Evolutionary conservation across 2,329 filamentous ascomycete genomes (phyloP), one percentile per base, ranked within the genome.

Genomic region (Hymenoscyphus infarciens): DNA sequence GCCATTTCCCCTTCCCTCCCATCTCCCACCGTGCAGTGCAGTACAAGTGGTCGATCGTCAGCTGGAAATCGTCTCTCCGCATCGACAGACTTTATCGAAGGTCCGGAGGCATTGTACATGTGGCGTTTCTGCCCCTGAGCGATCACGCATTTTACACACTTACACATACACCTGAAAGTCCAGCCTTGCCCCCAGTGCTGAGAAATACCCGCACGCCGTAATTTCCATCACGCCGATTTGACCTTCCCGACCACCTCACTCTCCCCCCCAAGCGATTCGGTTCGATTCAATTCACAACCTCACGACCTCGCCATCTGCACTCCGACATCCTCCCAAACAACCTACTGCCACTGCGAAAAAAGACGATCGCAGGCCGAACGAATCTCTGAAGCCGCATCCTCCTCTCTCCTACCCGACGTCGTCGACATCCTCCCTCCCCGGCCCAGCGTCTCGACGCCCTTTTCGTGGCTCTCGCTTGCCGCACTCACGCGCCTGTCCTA

Each of bases 401-500:
- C 56, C 13, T 16, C 25, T 27, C 31, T 38, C 31, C 27, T 27
- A 22, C 42, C 25, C 27, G 5, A 2, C 31, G 8, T 22, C 38
- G 11, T 42, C 49, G n/a, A 45, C 22, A 33, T 49, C 27, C 52
- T 49, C 16, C 16, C 31, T 29, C 22, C 42, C 45, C 27, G 16
- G 59, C 59, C 39, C 39, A 57, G 22, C 54, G 60, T 60, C 57
- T 56, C 45, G 45, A 25, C 45, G 45, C 45, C 60, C 62, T 59
- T 56, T 53, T 57, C 60, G 45, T 52, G 6, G 39, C 65, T 63
- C 63, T 66, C 64, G 64, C 60, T 67, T 59, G 63, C 61, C 61
- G 59, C 61, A 59, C 63, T 67, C 65, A 65, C 67, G 67, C 67
- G 67, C 67, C 63, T 66, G 45, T 60, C 31, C 42, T 53, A 68